Evolutionary conservation across 169 alveolate genomes (phyloP), one percentile per base, ranked within the genome.

Genomic region (Eimeria acervulina): DNA sequence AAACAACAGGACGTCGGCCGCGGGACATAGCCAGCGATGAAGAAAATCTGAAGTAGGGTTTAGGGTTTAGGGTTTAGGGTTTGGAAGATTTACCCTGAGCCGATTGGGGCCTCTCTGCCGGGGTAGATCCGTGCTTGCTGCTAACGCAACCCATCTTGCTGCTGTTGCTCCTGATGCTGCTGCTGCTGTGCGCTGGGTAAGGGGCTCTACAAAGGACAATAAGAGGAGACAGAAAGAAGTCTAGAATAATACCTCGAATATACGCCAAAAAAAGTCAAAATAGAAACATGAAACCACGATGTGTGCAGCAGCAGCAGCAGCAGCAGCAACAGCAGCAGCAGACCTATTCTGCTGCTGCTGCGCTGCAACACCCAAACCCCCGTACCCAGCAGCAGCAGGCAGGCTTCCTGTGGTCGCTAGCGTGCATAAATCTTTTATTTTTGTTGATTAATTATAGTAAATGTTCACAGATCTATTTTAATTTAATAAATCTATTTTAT

Each of bases 81-180:
- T 3, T 38, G 33, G 21, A 40, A 15, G 23, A 59, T 26, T n/a
- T 44, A 78, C 89, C 89, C n/a, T n/a, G 40, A 78, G 89, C 89
- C 33, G 89, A 42, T 19, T 51, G 89, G 66, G 33, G 89, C 89
- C 89, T 78, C 63, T 78, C 44, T 78, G 89, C 89, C 7, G 89
- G 89, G 38, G 89, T 78, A 7, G 59, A 19, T n/a, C 89, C 89
- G 66, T 78, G 89, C 66, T 78, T 78, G 89, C 89, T 78, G 66
- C 44, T 21, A 78, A 44, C 44, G 63, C 89, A 78, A 44, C 89
- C 89, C 89, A 78, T 78, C 63, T 38, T 78, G 66, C 66, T 78
- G 59, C 59, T 51, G 59, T 12, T 51, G 59, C 59, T 51, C 21
- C 59, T 51, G 59, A 10, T 51, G 21, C 59, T 47, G 55, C 55